A percentile compares a stretch with the other conserved stretches of the same genome.
These are phyloP conservation scores for Saussurea involucrata DNA, from an alignment of 129 eudicot species.

Conservation along the genomic window DNA sequence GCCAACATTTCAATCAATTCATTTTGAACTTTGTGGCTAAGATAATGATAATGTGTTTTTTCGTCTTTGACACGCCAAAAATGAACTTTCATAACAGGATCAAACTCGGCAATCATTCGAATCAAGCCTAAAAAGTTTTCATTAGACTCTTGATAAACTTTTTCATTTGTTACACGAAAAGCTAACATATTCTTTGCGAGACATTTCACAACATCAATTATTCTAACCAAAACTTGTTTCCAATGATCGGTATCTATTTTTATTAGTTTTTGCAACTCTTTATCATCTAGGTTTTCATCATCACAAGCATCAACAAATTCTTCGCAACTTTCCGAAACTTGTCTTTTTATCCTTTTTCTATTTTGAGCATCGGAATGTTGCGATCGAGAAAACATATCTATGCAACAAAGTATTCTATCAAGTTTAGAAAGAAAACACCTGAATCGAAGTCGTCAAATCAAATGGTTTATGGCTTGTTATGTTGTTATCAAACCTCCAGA, in stretches of 20 bases:
- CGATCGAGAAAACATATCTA: too few species aligned
- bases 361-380: too few species aligned
- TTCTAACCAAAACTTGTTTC: constrained; percentile 1
- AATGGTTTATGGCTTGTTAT: too few species aligned
- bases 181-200: constrained; percentile 1
- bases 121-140: constrained; percentile 10
- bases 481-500: too few species aligned
- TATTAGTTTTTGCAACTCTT: neutral
- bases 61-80: neutral
- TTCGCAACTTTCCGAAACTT: too few species aligned
- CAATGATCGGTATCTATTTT: constrained; percentile 3
- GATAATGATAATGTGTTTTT: neutral
- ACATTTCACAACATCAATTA: constrained; percentile 15
- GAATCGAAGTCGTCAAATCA: too few species aligned
- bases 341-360: too few species aligned
- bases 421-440: too few species aligned
- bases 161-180: constrained; percentile 24
- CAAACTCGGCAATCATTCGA: constrained; percentile 12
- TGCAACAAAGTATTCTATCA: too few species aligned
- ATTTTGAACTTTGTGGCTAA: neutral
- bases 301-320: neutral
- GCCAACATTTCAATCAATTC: neutral
- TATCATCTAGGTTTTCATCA: neutral
- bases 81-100: constrained; percentile 13
- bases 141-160: constrained; percentile 1